A percentile compares a stretch with the other conserved stretches of the same genome.
Conservation (phyloP, 495 filamentous ascomycete genomes). For the Cenococcum geophilum region DNA sequence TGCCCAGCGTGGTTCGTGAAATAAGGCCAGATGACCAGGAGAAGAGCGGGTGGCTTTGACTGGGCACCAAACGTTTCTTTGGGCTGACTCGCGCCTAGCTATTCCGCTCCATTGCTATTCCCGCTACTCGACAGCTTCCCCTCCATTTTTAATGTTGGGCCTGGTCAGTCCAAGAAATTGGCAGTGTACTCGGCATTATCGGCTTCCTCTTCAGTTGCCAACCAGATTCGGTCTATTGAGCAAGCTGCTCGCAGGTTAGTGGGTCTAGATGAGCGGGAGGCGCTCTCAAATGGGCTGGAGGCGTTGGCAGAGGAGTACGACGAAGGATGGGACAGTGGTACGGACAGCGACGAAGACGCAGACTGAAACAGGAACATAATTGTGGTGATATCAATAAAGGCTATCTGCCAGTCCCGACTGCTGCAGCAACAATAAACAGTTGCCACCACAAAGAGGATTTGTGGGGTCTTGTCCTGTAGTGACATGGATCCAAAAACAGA, state of each 20-base stretch:
- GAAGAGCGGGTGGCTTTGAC: not conserved
- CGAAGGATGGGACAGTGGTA: conserved; percentile 69
- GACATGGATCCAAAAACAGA: not conserved
- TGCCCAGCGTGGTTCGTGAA: not conserved
- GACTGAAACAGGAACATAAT: conserved; percentile 14
- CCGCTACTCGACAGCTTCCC: conserved; percentile 82
- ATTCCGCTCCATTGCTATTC: conserved; percentile 56
- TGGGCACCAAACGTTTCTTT: not conserved
- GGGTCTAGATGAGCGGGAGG: conserved; percentile 72
- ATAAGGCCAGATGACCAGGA: not conserved
- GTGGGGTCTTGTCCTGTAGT: not conserved
- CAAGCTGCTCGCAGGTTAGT: conserved; percentile 52
- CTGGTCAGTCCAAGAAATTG: conserved; percentile 40
- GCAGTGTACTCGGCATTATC: conserved; percentile 62
- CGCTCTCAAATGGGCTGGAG: conserved; percentile 71
- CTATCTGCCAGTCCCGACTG: not conserved
- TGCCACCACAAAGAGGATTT: not conserved
- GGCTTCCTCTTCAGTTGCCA: conserved; percentile 63
- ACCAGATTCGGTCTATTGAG: conserved; percentile 61
- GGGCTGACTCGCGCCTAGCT: conserved; percentile 39
- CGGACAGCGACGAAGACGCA: conserved; percentile 74
- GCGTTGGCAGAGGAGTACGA: conserved; percentile 83
- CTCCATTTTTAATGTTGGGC: conserved; percentile 50
- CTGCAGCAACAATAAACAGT: not conserved
- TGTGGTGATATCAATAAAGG: conserved; percentile 17